Conservation (phyloP, 345 rosid species). For the Populus deltoides region DNA sequence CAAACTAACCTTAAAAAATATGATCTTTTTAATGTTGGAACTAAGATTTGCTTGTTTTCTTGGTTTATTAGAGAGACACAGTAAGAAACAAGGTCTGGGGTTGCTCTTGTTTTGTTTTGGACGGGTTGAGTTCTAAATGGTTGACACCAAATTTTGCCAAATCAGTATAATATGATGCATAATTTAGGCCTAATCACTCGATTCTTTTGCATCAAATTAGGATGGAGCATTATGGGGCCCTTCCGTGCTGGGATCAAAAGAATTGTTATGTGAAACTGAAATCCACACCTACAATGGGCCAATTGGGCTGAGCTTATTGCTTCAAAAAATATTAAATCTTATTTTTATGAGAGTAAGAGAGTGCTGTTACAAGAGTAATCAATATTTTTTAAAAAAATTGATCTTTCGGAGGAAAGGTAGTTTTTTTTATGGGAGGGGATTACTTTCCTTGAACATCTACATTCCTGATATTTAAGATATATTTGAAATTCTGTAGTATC, state of each 20-base stretch:
- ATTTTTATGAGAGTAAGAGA: too few species aligned
- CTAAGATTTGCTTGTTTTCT: neutral
- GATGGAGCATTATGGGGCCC: neutral
- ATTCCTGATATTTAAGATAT: too few species aligned
- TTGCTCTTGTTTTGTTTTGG: neutral
- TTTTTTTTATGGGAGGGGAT: too few species aligned
- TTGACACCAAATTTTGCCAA: neutral
- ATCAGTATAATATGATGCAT: neutral
- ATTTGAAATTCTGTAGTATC: too few species aligned
- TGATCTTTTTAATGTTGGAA: neutral
- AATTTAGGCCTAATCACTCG: neutral
- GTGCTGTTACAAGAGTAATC: too few species aligned
- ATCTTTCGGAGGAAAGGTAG: too few species aligned
- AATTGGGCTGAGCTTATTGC: too few species aligned
- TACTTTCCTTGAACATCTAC: too few species aligned
- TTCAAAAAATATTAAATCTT: too few species aligned
- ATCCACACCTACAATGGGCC: too few species aligned
- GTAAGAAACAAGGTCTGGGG: neutral
- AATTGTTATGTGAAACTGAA: too few species aligned
- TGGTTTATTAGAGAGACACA: neutral
- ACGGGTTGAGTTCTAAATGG: neutral
- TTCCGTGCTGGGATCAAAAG: neutral
- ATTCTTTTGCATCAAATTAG: neutral
- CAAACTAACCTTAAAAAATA: neutral
- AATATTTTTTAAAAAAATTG: too few species aligned